Percentiles rank a stretch among this genome's conserved stretches.
phyloP scores from a whole-genome alignment of 139 green algal genomes.

The Chlamydomonas eustigma region DNA sequence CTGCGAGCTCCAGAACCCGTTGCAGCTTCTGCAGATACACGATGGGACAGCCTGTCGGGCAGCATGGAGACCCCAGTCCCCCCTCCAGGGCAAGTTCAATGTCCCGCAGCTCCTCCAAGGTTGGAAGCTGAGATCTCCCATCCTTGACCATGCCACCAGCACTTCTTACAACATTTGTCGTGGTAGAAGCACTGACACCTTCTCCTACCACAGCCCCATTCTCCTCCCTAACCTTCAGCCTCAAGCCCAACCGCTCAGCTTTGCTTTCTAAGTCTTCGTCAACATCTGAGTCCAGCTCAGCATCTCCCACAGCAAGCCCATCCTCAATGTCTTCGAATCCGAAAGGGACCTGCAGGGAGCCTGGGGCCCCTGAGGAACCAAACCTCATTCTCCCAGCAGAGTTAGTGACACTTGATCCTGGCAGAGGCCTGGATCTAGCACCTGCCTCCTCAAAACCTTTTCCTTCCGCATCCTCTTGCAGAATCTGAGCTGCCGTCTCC shows the following conservation, averaged over 20 bases:
- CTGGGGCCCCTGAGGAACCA: too few species aligned
- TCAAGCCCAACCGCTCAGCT: neutral
- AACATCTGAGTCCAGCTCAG: neutral
- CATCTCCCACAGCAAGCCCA: neutral
- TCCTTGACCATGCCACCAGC: neutral
- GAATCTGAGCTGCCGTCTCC: conserved; percentile 56
- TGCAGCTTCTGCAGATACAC: neutral
- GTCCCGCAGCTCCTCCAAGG: neutral
- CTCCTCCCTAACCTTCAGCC: neutral
- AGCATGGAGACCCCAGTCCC: neutral
- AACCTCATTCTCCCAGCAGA: too few species aligned
- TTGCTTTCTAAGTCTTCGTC: neutral
- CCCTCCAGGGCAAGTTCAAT: conserved; percentile 4
- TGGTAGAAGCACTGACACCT: too few species aligned
- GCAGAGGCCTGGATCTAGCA: too few species aligned
- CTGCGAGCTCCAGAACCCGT: too few species aligned
- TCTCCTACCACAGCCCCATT: neutral
- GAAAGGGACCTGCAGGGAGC: too few species aligned
- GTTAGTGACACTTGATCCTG: too few species aligned
- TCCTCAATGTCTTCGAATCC: neutral
- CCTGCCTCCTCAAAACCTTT: neutral
- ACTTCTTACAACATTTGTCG: too few species aligned
- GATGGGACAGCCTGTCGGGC: neutral
- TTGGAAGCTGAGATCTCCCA: neutral
- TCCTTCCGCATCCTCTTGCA: conserved; percentile 15